A percentile compares a stretch with the other conserved stretches of the same genome.
Conservation (phyloP, 345 rosid genomes). For the Melastoma malabathricum region DNA sequence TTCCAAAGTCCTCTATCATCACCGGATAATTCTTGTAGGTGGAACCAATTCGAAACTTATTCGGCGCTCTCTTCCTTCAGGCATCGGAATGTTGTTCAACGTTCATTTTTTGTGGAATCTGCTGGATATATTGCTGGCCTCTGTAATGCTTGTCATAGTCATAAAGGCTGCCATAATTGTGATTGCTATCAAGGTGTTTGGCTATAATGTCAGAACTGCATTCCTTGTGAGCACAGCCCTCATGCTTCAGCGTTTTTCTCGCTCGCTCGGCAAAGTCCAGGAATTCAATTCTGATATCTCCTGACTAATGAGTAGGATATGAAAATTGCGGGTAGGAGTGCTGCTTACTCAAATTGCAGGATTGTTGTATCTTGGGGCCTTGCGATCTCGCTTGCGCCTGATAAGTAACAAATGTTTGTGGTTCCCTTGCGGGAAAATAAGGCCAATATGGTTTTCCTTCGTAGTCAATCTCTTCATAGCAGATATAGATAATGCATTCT, state of each 20-base stretch:
- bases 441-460: too few species aligned
- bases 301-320: too few species aligned
- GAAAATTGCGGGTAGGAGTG: constrained; percentile 68
- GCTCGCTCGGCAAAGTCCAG: too few species aligned
- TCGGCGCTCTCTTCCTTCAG: constrained; percentile 96
- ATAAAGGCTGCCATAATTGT: constrained; percentile 76
- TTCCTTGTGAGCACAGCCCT: constrained; percentile 88
- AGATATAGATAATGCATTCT: too few species aligned
- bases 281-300: too few species aligned
- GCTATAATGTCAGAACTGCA: constrained; percentile 72
- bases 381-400: too few species aligned
- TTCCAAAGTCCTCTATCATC: too few species aligned
- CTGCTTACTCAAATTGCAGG: constrained; percentile 97
- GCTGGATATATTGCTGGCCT: constrained; percentile 88
- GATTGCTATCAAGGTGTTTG: constrained; percentile 54
- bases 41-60: constrained; percentile 94
- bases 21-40: constrained; percentile 91
- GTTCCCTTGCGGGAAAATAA: too few species aligned
- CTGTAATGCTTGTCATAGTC: constrained; percentile 84
- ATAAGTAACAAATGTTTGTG: too few species aligned
- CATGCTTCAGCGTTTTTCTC: too few species aligned
- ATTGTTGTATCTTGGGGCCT: too few species aligned
- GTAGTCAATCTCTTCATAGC: too few species aligned
- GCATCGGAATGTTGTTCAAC: constrained; percentile 96
- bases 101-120: constrained; percentile 98